Evolutionary conservation across 176 grass and related monocot species (phyloP).

Genomic region (Miscanthus lutarioriparius): DNA sequence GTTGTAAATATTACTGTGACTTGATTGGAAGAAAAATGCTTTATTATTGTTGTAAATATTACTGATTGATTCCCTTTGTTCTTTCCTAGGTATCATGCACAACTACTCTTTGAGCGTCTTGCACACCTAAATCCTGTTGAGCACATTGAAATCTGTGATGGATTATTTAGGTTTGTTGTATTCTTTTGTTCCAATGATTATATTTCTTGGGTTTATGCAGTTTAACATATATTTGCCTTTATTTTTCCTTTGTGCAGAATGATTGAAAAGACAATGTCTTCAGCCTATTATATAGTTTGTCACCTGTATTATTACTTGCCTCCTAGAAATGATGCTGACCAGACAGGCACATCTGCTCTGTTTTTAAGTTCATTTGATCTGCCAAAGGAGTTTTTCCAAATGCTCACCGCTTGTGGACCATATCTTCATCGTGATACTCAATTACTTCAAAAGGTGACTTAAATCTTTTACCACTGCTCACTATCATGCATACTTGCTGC

Average conservation of each 20-base stretch:
- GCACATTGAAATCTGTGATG: slow-evolving; percentile 81
- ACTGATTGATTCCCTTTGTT: slow-evolving; percentile 22
- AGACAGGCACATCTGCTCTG: slow-evolving; percentile 40
- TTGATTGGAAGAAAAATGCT: background rate
- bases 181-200: slow-evolving; percentile 27
- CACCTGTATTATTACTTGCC: slow-evolving; percentile 48
- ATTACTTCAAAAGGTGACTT: slow-evolving; percentile 86
- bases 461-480: slow-evolving; percentile 17
- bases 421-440: slow-evolving; percentile 84
- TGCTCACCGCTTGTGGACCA: slow-evolving; percentile 80
- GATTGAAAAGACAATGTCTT: slow-evolving; percentile 77
- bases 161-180: slow-evolving; percentile 81
- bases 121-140: slow-evolving; percentile 83
- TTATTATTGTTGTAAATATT: slow-evolving; percentile 6
- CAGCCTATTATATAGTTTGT: slow-evolving; percentile 55
- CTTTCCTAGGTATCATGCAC: slow-evolving; percentile 81
- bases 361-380: slow-evolving; percentile 52
- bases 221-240: slow-evolving; percentile 25
- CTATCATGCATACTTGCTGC: background rate
- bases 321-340: slow-evolving; percentile 36
- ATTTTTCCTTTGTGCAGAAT: slow-evolving; percentile 55
- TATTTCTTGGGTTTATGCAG: slow-evolving; percentile 10
- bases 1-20: background rate
- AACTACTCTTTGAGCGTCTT: slow-evolving; percentile 91
- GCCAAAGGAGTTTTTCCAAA: slow-evolving; percentile 80